Base-by-base conservation (phyloP, 352 stramenopile species). In the Globisporangium uncinulatum region DNA sequence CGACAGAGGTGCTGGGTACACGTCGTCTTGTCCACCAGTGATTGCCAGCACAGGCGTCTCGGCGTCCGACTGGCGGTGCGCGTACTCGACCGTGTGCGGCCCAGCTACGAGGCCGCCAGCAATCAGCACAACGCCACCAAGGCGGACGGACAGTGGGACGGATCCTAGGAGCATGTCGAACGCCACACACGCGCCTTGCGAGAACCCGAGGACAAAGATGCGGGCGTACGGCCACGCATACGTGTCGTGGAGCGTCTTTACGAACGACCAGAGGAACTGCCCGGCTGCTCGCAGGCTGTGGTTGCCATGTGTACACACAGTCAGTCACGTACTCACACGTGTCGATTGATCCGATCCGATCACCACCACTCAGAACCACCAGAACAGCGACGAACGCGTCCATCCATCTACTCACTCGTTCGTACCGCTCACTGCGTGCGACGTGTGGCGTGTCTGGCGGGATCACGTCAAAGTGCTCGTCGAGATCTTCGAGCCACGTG, bases 161-260 rank as follows among this genome's bases (percentile, higher is more conserved):
- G 74, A 56, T 24, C 71, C 82, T 62, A 79, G 73, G 9, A 73
- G 66, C 54, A 71, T 54, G 39, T 89, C 71, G 63, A 82, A 87
- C 24, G 76, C 77, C 13, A 87, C 71, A 41, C 71, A 83, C 3
- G 77, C 79, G 45, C 77, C 79, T 44, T 89, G 79, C 0, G 79
- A 87, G 55, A 86, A 87, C 2, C 67, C 79, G 34, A 89, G 80
- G 36, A 89, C 57, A 51, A 86, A 86, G 21, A 89, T 44, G 41
- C 75, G 68, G 20, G 80, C 69, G 42, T 72, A 72, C 10, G 48
- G 65, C 79, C 79, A 89, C 15, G 44, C 61, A 54, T 86, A 87
- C 17, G 52, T 31, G 36, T 74, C 56, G 20, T 79, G 76, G 20
- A 89, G 66, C 20, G 75, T 73, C 10, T 58, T 20, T 29, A 89